These are phyloP conservation scores for Zasmidium angulare DNA, from an alignment of 2,329 filamentous ascomycete species.

Conservation along the genomic window DNA sequence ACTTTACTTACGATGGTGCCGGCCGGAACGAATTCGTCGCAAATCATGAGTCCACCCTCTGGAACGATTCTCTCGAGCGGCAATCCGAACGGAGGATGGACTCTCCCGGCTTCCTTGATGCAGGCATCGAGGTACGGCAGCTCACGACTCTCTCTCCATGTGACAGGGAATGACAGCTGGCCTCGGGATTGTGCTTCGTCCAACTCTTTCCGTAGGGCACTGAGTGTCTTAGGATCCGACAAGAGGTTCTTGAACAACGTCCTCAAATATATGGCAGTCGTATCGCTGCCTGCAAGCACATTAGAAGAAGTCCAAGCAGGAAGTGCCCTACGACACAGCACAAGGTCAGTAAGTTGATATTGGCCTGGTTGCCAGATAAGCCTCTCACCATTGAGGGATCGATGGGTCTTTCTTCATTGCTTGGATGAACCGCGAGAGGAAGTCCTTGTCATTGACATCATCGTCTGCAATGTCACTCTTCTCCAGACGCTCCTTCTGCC, in stretches of 20 bases:
- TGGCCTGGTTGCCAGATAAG: too few species aligned
- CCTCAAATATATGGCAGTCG: neutral
- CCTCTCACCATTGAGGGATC: conserved; percentile 6
- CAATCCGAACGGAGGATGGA: conserved; percentile 26
- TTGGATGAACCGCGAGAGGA: conserved; percentile 29
- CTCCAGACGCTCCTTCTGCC: neutral
- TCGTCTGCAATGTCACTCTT: neutral
- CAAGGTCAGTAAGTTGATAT: too few species aligned
- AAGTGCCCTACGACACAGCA: neutral
- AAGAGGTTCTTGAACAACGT: neutral
- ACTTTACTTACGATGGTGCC: conserved; percentile 43
- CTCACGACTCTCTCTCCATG: conserved; percentile 16
- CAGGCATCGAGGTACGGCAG: conserved; percentile 28
- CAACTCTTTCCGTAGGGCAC: conserved; percentile 14
- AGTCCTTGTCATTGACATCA: conserved; percentile 22
- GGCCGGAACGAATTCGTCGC: conserved; percentile 32
- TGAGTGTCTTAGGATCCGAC: conserved; percentile 6
- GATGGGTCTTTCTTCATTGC: conserved; percentile 26
- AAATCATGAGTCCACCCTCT: conserved; percentile 17
- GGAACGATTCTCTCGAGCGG: conserved; percentile 26
- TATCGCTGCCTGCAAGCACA: neutral
- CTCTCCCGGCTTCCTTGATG: conserved; percentile 27
- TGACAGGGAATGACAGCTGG: conserved; percentile 11
- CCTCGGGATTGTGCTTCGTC: conserved; percentile 13
- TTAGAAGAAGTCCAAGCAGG: neutral